Evolutionary conservation across 2,329 filamentous ascomycete genomes (phyloP).

Genomic region (Cordyceps pruinosa): DNA sequence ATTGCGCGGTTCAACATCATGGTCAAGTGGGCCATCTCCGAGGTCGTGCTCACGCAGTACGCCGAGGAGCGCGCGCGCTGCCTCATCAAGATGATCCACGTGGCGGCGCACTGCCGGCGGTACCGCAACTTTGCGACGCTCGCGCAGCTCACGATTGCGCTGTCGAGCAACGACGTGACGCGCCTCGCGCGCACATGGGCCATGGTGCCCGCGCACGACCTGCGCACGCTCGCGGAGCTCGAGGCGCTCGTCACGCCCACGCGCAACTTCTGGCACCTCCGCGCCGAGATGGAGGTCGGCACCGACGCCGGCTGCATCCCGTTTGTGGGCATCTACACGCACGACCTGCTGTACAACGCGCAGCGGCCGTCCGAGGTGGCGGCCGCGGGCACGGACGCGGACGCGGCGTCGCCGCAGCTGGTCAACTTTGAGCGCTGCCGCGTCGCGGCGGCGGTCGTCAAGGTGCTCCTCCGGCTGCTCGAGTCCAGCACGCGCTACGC

Average conservation of each 20-base stretch:
- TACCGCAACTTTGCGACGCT: slow-evolving; percentile 80
- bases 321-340: slow-evolving; percentile 77
- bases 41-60: slow-evolving; percentile 67
- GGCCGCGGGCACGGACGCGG: slow-evolving; percentile 51
- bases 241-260: slow-evolving; percentile 69
- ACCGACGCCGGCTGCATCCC: slow-evolving; percentile 70
- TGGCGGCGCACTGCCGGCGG: slow-evolving; percentile 66
- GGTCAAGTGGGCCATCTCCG: slow-evolving; percentile 79
- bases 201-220: slow-evolving; percentile 58
- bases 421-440: slow-evolving; percentile 81
- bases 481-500: slow-evolving; percentile 70
- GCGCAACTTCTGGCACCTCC: slow-evolving; percentile 69
- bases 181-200: slow-evolving; percentile 65
- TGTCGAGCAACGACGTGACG: slow-evolving; percentile 65
- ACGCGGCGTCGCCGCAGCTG: slow-evolving; percentile 46
- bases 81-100: slow-evolving; percentile 76
- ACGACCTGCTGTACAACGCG: slow-evolving; percentile 75
- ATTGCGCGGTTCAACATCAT: slow-evolving; percentile 84
- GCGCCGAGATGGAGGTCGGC: slow-evolving; percentile 69
- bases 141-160: slow-evolving; percentile 71
- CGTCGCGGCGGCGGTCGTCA: slow-evolving; percentile 67
- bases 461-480: slow-evolving; percentile 69
- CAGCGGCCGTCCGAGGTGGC: slow-evolving; percentile 71
- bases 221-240: slow-evolving; percentile 59
- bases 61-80: slow-evolving; percentile 67